Percentiles rank a stretch among this genome's conserved stretches.
Conservation (phyloP, 2,329 filamentous ascomycete species). For the Lanzia echinophila region DNA sequence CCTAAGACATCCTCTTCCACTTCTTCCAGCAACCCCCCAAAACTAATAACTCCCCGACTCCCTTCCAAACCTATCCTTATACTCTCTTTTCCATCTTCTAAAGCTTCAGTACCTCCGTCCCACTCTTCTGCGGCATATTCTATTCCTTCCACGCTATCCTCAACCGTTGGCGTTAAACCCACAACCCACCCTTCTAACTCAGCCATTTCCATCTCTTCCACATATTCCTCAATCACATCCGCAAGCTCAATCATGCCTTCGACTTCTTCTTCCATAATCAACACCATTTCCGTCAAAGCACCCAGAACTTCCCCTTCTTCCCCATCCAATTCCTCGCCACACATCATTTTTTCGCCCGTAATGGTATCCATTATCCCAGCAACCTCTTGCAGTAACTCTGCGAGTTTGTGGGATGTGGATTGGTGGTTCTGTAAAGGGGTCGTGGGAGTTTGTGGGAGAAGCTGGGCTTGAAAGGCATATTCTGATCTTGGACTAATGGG, state of each 20-base stretch:
- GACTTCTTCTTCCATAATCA: conserved; percentile 9
- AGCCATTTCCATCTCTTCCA: conserved; percentile 5
- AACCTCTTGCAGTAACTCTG: conserved; percentile 3
- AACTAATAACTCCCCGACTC: not conserved
- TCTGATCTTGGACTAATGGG: not conserved
- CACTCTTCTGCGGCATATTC: not conserved
- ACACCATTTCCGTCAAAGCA: conserved; percentile 3
- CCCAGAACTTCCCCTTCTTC: conserved; percentile 4
- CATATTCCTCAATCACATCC: conserved; percentile 3
- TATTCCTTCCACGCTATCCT: not conserved
- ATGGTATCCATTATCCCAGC: conserved; percentile 6
- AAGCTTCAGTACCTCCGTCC: not conserved
- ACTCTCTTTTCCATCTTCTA: not conserved
- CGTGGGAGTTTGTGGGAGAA: not conserved
- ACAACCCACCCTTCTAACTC: conserved; percentile 1
- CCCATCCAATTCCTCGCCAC: not conserved
- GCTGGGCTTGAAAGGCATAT: not conserved
- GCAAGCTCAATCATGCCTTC: conserved; percentile 2
- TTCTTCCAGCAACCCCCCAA: conserved; percentile 1
- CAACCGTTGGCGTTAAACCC: too few species aligned
- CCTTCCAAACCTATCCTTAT: not conserved
- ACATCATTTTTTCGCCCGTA: conserved; percentile 4
- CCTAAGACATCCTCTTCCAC: conserved; percentile 1
- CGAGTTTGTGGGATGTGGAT: not conserved
- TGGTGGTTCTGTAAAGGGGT: not conserved